Evolutionary conservation across 2,329 filamentous ascomycete species (phyloP), one percentile per base, ranked within the genome.

Genomic region (Sarocladiaceae sp.): DNA sequence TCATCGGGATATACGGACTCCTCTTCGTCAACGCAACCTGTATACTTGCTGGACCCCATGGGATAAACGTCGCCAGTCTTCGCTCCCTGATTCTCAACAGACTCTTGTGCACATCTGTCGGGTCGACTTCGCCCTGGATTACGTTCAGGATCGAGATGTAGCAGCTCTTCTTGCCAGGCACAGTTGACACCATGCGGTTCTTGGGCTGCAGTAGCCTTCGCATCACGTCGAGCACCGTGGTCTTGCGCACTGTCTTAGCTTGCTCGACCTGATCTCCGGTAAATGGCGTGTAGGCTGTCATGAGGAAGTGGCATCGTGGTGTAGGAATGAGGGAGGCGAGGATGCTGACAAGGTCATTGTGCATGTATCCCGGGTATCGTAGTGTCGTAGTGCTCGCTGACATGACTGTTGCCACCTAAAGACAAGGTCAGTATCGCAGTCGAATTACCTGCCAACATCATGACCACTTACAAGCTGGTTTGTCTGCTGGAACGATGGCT

Each of bases 91-190:
- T 99, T 58, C 94, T 89, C 54, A 99, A 83, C 53, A 99, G 77
- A 58, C 93, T 97, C 80, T 99, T 99, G 77, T 99, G 94, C 53
- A 99, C 90, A 70, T 99, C 95, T 3, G 93, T 97, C 8, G 94
- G 93, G 66, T 99, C 95, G 35, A 95, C 94, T 69, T 99, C 94
- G 63, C 94, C 94, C 75, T 97, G 94, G 62, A 99, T 99, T 62
- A 99, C 96, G 70, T 99, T 97, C 57, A 99, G 78, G 60, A 99
- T 97, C 46, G 91, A 96, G 65, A 99, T 97, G 75, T 99, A 99
- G 75, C 94, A 99, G 73, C 91, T 97, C 75, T 90, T 95, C 75
- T 97, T 97, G 62, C 88, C 89, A 1, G 93, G 92, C 53, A 91
- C 87, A 20, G 94, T 96, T 22, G 92, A 96, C 42, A 99, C 94